Evolutionary conservation across 768 basidiomycete genomes (phyloP), one percentile per base, ranked within the genome.

Genomic region (Hydnum rufescens): DNA sequence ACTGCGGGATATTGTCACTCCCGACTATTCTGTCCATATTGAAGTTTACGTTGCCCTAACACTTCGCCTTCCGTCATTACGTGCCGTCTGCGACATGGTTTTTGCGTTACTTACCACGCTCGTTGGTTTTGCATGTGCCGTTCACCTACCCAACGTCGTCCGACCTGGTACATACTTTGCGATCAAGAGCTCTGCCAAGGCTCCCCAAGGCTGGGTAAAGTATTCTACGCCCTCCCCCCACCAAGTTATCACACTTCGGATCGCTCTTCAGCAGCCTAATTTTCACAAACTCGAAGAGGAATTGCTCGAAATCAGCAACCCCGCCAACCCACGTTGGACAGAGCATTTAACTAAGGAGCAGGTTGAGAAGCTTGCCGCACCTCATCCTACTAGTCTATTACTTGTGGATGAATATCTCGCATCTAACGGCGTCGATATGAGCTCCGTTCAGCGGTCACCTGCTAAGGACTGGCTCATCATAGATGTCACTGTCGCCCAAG

Each of bases 391-490:
- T 30, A 26, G 8, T 13, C 16, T 54, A 26, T 4, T 5, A 18
- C 30, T 4, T 5, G 53, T 54, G 34, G 32, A 50, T 4, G n/a
- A 6, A 4, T 54, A 42, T 32, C 32, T 54, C 4, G 36, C 31
- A 26, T 18, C 3, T 16, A 22, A 28, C 19, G 53, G 49, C 32
- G 32, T 54, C 16, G 52, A 53, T 43, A 5, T 36, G 49, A 4
- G 13, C 23, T 13, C 28, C 5, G 22, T 28, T 6, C 5, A 39
- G 22, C 4, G 32, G 1, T 5, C 49, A n/a, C n/a, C 22, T 16
- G 52, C 53, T 5, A 32, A 43, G 3, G 53, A 42, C 29, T 23
- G 51, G 49, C 5, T 54, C 26, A 16, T 28, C 25, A 29, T 54
- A 47, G 22, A 18, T n/a, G 13, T 54, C 32, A 34, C 53, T 3